A percentile compares a stretch with the other conserved stretches of the same genome.
These are phyloP conservation scores for Laburnicola sp. DNA, from an alignment of 2,329 filamentous ascomycete genomes.

Conservation along the genomic window DNA sequence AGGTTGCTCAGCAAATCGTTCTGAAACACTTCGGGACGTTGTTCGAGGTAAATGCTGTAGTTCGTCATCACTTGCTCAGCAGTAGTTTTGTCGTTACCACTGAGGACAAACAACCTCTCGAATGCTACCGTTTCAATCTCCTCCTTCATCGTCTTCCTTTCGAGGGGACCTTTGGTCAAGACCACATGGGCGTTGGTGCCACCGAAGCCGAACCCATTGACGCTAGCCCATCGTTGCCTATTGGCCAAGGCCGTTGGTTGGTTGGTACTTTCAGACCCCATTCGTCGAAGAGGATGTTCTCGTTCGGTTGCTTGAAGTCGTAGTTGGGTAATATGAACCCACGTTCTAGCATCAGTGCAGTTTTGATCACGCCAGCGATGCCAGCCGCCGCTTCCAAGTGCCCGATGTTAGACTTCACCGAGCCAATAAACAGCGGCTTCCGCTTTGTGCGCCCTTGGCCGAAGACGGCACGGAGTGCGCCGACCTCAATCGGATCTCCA, in stretches of 20 bases:
- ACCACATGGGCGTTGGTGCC: not conserved
- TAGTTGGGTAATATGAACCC: constrained; percentile 40
- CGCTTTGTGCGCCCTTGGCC: constrained; percentile 17
- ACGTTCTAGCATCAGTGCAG: constrained; percentile 47
- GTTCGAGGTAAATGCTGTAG: constrained; percentile 29
- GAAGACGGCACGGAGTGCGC: constrained; percentile 25
- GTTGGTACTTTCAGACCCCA: constrained; percentile 28
- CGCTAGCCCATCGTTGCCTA: constrained; percentile 42
- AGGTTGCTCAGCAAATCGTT: constrained; percentile 29
- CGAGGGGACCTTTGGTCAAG: constrained; percentile 18
- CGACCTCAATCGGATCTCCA: constrained; percentile 24
- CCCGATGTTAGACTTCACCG: constrained; percentile 36
- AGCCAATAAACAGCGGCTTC: constrained; percentile 26
- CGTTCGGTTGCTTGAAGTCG: constrained; percentile 40
- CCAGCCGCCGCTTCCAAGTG: constrained; percentile 36
- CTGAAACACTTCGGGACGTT: constrained; percentile 30
- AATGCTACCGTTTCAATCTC: constrained; percentile 21
- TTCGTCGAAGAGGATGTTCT: constrained; percentile 26
- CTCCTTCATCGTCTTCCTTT: constrained; percentile 28
- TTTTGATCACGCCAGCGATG: constrained; percentile 42
- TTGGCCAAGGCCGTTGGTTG: constrained; percentile 26
- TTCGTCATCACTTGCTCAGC: constrained; percentile 25
- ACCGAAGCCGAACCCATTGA: constrained; percentile 52
- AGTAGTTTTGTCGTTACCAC: constrained; percentile 23
- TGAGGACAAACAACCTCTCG: constrained; percentile 25